Evolutionary conservation across 2,329 filamentous ascomycete species (phyloP), one percentile per base, ranked within the genome.

Genomic region (Scedosporium apiospermum): DNA sequence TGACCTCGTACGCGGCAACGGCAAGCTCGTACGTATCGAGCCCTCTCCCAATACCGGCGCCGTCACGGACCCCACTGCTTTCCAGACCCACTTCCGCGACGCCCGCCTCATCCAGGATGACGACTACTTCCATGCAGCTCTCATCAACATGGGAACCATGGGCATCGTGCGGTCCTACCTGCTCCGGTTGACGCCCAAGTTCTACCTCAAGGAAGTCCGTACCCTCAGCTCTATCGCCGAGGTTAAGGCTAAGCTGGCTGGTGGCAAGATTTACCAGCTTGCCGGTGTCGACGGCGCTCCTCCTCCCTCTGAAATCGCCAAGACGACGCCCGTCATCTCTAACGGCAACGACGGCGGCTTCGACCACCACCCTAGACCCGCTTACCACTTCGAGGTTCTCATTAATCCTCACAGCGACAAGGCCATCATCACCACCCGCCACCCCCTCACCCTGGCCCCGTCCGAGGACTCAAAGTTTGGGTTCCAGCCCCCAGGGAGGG

Each of bases 111-210:
- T 58, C 23, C 61, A 58, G 46, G 41, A 57, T 26, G 53, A 62
- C 18, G 61, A 58, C 16, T 58, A 62, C 18, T 58, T 62, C 53
- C 46, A 58, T 34, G 61, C 61, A 5, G 53, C 38, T 10, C 61
- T 62, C 55, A 62, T 62, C 41, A 62, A 62, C 27, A 62, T 62
- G 61, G 61, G 61, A 21, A 62, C 53, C n/a, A 58, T 62, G 61
- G 61, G 61, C 27, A 51, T 62, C 21, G 61, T 62, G 21, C 34
- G 38, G 53, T 62, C 61, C 38, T 62, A 58, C 23, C 51, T 62
- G 23, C 53, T 62, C 55, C 38, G 46, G 26, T 18, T 62, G 34
- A 51, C 61, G 38, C 53, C 61, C 23, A 46, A 41, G 26, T 62
- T 58, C 18, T 53, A 62, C 18, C 55, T 62, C 38, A 62, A 62